A percentile compares a stretch with the other conserved stretches of the same genome.
Conservation (phyloP, 441 rosid genomes). For the Corymbia citriodora region DNA sequence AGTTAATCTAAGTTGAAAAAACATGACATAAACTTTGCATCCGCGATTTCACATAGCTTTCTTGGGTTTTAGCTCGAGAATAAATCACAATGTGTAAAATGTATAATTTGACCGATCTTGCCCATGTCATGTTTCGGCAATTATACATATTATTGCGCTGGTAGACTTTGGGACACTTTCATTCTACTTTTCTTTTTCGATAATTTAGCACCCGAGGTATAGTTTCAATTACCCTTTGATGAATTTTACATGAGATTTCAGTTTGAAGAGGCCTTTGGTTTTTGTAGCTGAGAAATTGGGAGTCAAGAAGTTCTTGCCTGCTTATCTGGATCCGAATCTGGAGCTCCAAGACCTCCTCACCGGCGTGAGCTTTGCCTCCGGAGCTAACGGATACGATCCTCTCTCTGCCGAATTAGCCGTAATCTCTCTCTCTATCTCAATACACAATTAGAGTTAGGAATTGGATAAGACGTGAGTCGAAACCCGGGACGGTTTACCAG, state of each 20-base stretch:
- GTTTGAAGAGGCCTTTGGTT: neutral
- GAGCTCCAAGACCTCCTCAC: slow-evolving; percentile 13
- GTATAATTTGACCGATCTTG: neutral
- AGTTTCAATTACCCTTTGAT: neutral
- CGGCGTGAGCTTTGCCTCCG: slow-evolving; percentile 20
- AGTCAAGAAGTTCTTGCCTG: slow-evolving; percentile 7
- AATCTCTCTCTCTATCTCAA: neutral
- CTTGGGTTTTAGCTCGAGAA: neutral
- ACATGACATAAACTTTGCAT: neutral
- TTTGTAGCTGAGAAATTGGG: slow-evolving; percentile 12
- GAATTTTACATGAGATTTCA: too few species aligned
- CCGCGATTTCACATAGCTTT: neutral
- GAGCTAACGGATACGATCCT: slow-evolving; percentile 9
- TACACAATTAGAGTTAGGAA: neutral
- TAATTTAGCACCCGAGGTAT: neutral
- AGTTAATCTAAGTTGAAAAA: too few species aligned
- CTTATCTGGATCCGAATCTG: slow-evolving; percentile 14
- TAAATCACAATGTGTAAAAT: neutral
- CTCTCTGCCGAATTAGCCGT: neutral
- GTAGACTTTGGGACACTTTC: neutral
- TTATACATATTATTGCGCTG: neutral
- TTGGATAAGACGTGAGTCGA: neutral
- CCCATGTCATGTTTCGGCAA: neutral
- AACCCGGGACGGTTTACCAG: rapidly evolving
- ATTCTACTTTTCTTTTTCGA: neutral